Conservation (phyloP, 1,284 basidiomycete species). For the Amanita bisporigera region DNA sequence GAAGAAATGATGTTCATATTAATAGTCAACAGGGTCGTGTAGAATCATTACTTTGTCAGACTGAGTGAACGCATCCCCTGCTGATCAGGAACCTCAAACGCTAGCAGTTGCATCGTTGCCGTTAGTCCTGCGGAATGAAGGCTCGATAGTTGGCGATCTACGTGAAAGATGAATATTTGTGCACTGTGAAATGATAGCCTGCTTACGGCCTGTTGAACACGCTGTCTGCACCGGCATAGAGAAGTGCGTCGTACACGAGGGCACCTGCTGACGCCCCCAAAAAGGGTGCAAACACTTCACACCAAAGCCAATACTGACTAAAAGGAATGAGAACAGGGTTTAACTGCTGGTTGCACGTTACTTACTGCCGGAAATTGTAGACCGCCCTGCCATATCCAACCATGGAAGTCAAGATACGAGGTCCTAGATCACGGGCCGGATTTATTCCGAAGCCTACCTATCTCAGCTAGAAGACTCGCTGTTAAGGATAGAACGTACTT, state of each 20-base stretch:
- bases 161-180: not conserved
- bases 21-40: not conserved
- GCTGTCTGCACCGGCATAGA: constrained; percentile 61
- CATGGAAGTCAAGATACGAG: constrained; percentile 58
- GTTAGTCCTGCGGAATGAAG: not conserved
- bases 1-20: not conserved
- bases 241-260: constrained; percentile 56
- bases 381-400: constrained; percentile 57
- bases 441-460: constrained; percentile 57
- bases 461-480: not conserved
- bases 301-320: constrained; percentile 81
- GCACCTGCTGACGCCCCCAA: constrained; percentile 59
- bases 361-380: constrained; percentile 51
- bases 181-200: not conserved
- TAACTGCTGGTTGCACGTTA: constrained; percentile 3
- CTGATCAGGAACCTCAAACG: not conserved
- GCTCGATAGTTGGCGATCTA: not conserved
- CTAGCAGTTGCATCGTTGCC: not conserved
- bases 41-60: not conserved
- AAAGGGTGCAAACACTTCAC: constrained; percentile 63
- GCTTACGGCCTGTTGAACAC: constrained; percentile 52
- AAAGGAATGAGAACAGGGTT: not conserved
- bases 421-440: constrained; percentile 64
- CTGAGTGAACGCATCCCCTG: not conserved
- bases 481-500: constrained; percentile 29